phyloP scores from a whole-genome alignment of 352 stramenopile genomes.

The Elongisporangium senticosum region DNA sequence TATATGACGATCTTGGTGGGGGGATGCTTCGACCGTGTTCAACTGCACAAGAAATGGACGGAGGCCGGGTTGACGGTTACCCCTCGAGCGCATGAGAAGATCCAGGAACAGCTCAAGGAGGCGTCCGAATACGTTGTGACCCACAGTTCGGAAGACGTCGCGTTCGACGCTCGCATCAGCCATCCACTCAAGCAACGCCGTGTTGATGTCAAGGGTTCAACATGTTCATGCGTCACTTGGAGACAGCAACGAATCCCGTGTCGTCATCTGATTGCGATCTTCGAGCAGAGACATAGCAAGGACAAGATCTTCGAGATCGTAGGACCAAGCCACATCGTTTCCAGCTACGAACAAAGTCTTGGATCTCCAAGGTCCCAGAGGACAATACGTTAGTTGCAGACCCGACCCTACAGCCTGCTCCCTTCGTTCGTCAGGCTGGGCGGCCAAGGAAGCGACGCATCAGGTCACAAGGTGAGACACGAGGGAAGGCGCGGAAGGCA shows the following conservation, averaged over 20 bases:
- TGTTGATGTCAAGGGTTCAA: background rate
- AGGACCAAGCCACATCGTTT: slow-evolving; percentile 8
- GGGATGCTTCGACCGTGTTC: too few relatives aligned
- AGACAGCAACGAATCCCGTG: slow-evolving; percentile 8
- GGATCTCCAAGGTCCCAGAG: slow-evolving; percentile 6
- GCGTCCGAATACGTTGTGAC: slow-evolving; percentile 3
- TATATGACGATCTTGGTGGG: slow-evolving; percentile 4
- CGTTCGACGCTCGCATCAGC: slow-evolving; percentile 4
- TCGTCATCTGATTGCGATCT: slow-evolving; percentile 9
- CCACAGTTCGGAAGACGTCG: slow-evolving; percentile 7
- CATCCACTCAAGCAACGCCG: slow-evolving; percentile 6
- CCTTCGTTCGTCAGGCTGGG: slow-evolving; percentile 5
- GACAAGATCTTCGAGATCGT: slow-evolving; percentile 1
- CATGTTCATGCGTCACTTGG: slow-evolving; percentile 7
- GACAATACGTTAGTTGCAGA: slow-evolving; percentile 1
- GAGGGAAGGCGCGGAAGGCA: background rate
- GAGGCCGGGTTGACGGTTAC: slow-evolving; percentile 1
- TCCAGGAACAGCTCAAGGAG: slow-evolving; percentile 7
- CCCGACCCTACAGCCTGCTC: background rate
- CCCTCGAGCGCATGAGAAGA: slow-evolving; percentile 6
- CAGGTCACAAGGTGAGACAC: slow-evolving; percentile 8
- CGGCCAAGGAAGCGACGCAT: slow-evolving; percentile 14
- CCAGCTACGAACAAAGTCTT: background rate
- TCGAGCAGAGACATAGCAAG: background rate
- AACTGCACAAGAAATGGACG: too few relatives aligned